Conservation (phyloP, 345 rosid genomes). For the Ceriops zippeliana region DNA sequence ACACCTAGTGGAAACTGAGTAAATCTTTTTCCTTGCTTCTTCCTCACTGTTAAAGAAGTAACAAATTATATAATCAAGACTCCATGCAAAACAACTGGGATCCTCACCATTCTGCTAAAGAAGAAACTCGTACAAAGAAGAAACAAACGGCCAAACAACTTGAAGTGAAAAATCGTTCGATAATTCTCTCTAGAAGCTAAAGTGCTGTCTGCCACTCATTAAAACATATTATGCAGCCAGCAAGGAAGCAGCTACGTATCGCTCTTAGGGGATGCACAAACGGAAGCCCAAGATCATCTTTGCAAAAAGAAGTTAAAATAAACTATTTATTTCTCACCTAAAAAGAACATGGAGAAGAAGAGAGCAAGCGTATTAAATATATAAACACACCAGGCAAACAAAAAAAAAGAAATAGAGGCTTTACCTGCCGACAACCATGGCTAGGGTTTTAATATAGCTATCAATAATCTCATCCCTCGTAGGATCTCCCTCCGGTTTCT, state of each 20-base stretch:
- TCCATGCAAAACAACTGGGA: neutral
- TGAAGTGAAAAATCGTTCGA: too few species aligned
- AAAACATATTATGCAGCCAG: too few species aligned
- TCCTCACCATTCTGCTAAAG: neutral
- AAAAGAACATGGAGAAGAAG: too few species aligned
- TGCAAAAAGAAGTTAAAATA: too few species aligned
- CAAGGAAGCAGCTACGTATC: too few species aligned
- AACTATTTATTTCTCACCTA: too few species aligned
- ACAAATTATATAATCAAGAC: neutral
- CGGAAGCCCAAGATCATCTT: too few species aligned
- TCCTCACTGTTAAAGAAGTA: conserved; percentile 50
- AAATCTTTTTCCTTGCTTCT: conserved; percentile 83
- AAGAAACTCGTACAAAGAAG: neutral
- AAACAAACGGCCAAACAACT: too few species aligned
- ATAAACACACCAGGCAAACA: too few species aligned
- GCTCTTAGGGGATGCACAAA: too few species aligned
- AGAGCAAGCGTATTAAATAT: too few species aligned
- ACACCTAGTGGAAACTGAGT: conserved; percentile 72
- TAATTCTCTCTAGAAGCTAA: neutral
- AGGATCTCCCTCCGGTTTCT: conserved; percentile 53
- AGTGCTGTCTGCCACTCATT: too few species aligned
- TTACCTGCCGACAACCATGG: conserved; percentile 71
- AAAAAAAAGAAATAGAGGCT: neutral
- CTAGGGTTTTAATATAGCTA: conserved; percentile 65
- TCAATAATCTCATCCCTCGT: conserved; percentile 90